Evolutionary conservation across 2,329 filamentous ascomycete species (phyloP), one percentile per base, ranked within the genome.

Genomic region (Xylariaceae sp.): DNA sequence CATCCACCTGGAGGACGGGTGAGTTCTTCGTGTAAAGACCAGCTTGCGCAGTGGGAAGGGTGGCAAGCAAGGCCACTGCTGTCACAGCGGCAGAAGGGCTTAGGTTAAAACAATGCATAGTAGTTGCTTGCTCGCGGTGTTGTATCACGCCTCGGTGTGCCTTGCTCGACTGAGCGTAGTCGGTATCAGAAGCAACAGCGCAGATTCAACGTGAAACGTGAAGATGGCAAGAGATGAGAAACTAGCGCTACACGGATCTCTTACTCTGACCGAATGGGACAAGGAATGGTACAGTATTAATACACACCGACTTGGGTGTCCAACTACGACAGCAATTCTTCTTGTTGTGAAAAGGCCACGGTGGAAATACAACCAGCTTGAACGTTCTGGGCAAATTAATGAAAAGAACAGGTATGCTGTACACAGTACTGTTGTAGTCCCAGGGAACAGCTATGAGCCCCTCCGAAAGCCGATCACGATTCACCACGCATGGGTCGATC

Each of bases 11-110:
- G 30, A 97, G 62, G 30, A 98, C 92, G 9, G 86, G 81, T 2
- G 89, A 96, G 61, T 74, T 85, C 68, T 90, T 94, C 44, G 79
- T 68, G 68, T 98, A 98, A 44, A 98, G 64, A 50, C 84, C 83
- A 50, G 85, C 83, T 38, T 81, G 78, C 40, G 74, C 74, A 35
- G 73, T 73, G 19, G 83, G 78, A 36, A 85, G 59, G 40, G 78
- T 72, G 46, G 84, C 74, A 48, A 92, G 68, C 34, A 86, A 65
- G 43, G 79, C 78, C 42, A 76, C 69, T 46, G 74, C 73, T 50
- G 73, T 67, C 55, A 75, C 70, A 57, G 74, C 66, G 57, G 79
- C 58, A 34, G 70, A 61, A 47, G 67, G 63, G 56, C 69, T 69
- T 28, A 56, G 59, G 53, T 70, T 69, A 34, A 58, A 54, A 41